phyloP scores from a whole-genome alignment of 2,329 filamentous ascomycete species.

The Chrysoporthe austroafricana region DNA sequence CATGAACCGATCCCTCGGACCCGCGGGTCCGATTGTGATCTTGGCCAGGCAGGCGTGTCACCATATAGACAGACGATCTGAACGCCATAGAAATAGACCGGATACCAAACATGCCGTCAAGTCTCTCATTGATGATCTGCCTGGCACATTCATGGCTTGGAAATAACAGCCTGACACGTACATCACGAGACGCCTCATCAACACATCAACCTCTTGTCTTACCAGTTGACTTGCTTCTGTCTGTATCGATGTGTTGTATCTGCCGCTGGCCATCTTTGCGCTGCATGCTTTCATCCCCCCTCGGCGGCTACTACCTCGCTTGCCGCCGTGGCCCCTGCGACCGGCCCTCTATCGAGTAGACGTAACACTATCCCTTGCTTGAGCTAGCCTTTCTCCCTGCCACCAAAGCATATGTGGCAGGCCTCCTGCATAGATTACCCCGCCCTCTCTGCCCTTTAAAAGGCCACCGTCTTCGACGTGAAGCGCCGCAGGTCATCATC shows the following conservation, averaged over 20 bases:
- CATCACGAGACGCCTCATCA: background rate
- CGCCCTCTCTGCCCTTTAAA: background rate
- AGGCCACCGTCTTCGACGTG: background rate
- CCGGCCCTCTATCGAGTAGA: too few relatives aligned
- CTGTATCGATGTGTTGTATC: background rate
- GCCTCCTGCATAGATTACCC: background rate
- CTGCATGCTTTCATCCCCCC: too few relatives aligned
- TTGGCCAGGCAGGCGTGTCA: background rate
- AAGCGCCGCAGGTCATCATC: background rate
- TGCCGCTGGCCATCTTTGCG: background rate
- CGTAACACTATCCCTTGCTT: background rate
- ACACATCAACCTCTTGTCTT: background rate
- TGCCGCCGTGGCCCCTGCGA: too few relatives aligned
- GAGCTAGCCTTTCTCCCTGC: background rate
- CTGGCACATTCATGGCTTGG: too few relatives aligned
- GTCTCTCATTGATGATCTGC: background rate
- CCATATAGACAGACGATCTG: background rate
- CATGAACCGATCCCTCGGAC: background rate
- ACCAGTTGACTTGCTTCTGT: background rate
- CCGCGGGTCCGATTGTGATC: background rate
- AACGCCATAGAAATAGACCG: constrained; percentile 1
- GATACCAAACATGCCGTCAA: constrained; percentile 5
- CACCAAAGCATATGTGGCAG: background rate
- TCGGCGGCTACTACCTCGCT: too few relatives aligned
- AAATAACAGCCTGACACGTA: too few relatives aligned